Conservation (phyloP, 192 early-diverging fungal species). For the Lunasporangiospora selenospora region DNA sequence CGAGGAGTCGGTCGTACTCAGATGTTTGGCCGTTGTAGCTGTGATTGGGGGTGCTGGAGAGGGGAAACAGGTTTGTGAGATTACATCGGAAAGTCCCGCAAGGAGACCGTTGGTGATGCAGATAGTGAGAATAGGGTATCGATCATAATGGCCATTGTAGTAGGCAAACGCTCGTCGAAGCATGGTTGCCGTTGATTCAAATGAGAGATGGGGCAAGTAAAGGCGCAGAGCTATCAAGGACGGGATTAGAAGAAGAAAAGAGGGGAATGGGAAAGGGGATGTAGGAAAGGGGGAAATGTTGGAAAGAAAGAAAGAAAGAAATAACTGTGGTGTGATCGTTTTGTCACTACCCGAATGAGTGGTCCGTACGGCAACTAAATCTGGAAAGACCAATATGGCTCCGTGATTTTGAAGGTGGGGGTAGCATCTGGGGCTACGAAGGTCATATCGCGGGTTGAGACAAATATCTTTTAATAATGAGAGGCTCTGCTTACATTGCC, state of each 20-base stretch:
- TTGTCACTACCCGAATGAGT: neutral
- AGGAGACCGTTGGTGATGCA: conserved; percentile 71
- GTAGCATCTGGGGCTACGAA: too few relatives aligned
- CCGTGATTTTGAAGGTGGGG: too few relatives aligned
- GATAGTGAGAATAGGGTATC: conserved; percentile 68
- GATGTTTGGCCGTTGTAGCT: neutral
- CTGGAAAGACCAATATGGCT: neutral
- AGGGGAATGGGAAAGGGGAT: neutral
- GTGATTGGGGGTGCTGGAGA: conserved; percentile 19
- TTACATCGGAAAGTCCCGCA: conserved; percentile 65
- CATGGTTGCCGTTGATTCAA: conserved; percentile 15
- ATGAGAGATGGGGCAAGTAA: neutral
- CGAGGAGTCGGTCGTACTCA: too few relatives aligned
- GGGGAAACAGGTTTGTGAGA: conserved; percentile 61
- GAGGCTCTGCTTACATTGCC: neutral
- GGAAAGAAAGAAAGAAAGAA: neutral
- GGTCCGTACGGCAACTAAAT: neutral
- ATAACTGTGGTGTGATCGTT: neutral
- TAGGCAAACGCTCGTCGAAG: conserved; percentile 27
- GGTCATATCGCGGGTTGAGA: too few relatives aligned
- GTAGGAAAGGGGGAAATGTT: neutral
- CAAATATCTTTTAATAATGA: neutral
- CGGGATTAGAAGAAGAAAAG: neutral
- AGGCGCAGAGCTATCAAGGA: neutral
- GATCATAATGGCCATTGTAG: conserved; percentile 55